Base-by-base conservation (phyloP, 106 monocot genomes). In the Acanthochlamys bracteata region DNA sequence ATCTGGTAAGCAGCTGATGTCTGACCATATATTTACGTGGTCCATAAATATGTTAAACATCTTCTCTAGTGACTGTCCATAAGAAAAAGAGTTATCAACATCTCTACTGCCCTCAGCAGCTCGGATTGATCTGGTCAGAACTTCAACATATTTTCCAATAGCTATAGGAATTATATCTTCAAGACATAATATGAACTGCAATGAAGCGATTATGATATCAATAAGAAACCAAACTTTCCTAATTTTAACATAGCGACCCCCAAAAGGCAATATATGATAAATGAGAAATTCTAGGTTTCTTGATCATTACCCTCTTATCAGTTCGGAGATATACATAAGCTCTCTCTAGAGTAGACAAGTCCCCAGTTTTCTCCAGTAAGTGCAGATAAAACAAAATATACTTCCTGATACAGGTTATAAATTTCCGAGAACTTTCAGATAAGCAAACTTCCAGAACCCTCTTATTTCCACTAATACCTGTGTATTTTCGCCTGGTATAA, bases 361-460 rank as follows among this genome's bases (percentile, higher is more conserved):
- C 98, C 66, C 69, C 69, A 6, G 76, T 79, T 71, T 78, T 79
- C 79, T 92, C 98, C 92, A 98, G 68, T 25, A 98, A 66, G 41
- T 75, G 70, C 69, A 92, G 74, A 66, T 98, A 98, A 61, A 98
- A 69, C 24, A 98, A 66, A 25, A 88, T 80, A 60, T 98, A 98
- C 73, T 92, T 98, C 45, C 98, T 74, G 60, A 98, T 92, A 63
- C 92, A 98, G 26, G 84, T 92, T 67, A 98, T 98, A 70, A 98
- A 98, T 71, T 98, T 98, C 11, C 98, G 75, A 66, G 98, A 98
- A 76, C 98, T 98, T 78, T 98, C 98, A 54, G 98, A 92, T 45
- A 98, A 75, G 63, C 81, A 78, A 24, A 98, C 88, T 58, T 98
- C 98, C 39, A 88, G 71, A 63, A 43, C 71, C 55, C 78, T 88